These are phyloP conservation scores for Serendipita sp. DNA, from an alignment of 768 basidiomycete species.

Conservation along the genomic window DNA sequence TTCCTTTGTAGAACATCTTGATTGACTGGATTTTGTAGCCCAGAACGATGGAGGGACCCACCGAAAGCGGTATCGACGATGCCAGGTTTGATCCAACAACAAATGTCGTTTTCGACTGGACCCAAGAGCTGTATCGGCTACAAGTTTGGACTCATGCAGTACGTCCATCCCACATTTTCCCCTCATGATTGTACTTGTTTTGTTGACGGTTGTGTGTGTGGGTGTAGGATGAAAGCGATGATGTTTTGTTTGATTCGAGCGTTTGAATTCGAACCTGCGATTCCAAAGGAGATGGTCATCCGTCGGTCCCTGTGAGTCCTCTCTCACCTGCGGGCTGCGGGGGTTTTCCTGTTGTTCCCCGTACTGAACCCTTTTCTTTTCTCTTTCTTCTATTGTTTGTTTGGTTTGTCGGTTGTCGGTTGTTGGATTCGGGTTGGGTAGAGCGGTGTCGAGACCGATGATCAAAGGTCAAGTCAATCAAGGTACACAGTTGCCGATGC, in stretches of 20 bases:
- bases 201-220: no score
- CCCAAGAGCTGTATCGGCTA: not conserved
- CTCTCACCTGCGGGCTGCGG: not conserved
- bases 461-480: not conserved
- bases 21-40: not conserved
- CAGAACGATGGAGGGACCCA: not conserved
- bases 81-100: not conserved
- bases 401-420: not conserved
- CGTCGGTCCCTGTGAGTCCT: not conserved
- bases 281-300: not conserved
- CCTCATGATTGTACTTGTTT: not conserved
- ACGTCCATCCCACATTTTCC: not conserved
- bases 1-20: not conserved
- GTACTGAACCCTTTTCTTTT: not conserved
- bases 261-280: constrained; percentile 4
- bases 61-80: not conserved
- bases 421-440: not conserved
- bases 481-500: not conserved
- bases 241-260: not conserved
- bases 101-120: not conserved
- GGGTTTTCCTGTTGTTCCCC: not conserved
- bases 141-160: not conserved
- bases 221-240: constrained; percentile 10
- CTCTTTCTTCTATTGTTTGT: no score
- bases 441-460: not conserved